Evolutionary conservation across 257 asterid genomes (phyloP), one percentile per base, ranked within the genome.

Genomic region (Datura wrightii): DNA sequence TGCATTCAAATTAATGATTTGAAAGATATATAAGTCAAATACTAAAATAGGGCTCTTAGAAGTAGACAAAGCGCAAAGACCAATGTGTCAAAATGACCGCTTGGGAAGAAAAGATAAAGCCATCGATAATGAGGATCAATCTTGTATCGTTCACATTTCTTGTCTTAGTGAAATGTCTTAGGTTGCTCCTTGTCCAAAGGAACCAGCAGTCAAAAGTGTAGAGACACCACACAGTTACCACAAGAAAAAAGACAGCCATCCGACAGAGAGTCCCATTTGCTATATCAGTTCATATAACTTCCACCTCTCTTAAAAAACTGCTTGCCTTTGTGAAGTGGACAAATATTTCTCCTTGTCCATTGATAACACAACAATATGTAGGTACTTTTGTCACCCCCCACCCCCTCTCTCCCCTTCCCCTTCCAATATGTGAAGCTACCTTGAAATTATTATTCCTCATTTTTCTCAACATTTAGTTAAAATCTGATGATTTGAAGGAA

Each of bases 41-140:
- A 50, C 63, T 31, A 76, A 52, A 50, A 24, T 74, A 52, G 82
- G 62, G 42, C 63, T 55, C 62, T 31, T 31, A 52, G 63, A 52
- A 76, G 44, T 52, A 76, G 62, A 14, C 31, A 76, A 76, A 76
- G 82, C 31, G 82, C 62, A 52, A 76, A 76, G 42, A 76, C 44
- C 79, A 76, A 76, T 50, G 24, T 6, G 62, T 13, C 1, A 8
- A 2, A 50, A 31, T 31, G 46, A 14, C 8, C 14, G 9, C 46
- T 50, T 15, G 2, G 44, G 37, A 37, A 1, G 50, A 50, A 24
- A 34, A 50, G 8, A 52, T 31, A 31, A 14, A 7, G 82, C 44
- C 82, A 52, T 31, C 19, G 24, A 19, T 74, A 24, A 11, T 74
- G 42, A 48, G 80, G 41, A 74, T 3, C 9, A 76, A 14, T 52